Conservation (phyloP, 2,329 filamentous ascomycete genomes). For the Phaeosphaeria sp. region DNA sequence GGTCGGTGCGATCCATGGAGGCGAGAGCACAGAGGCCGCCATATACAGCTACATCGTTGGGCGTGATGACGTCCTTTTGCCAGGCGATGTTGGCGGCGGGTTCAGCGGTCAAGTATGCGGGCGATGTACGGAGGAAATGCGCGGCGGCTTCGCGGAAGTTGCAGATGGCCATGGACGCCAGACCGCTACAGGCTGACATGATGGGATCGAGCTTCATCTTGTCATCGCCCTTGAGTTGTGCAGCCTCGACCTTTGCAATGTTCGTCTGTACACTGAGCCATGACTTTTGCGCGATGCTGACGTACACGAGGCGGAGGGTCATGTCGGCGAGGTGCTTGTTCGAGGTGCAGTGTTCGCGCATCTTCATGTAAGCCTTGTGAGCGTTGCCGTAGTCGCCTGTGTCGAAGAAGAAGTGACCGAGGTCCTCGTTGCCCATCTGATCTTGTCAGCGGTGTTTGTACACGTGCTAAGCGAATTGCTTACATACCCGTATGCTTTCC, state of each 20-base stretch:
- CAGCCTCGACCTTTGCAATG: conserved; percentile 62
- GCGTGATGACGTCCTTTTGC: conserved; percentile 75
- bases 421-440: conserved; percentile 93
- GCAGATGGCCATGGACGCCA: conserved; percentile 65
- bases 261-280: conserved; percentile 74
- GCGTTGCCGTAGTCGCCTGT: conserved; percentile 78
- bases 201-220: conserved; percentile 67
- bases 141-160: conserved; percentile 73
- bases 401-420: conserved; percentile 81
- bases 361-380: conserved; percentile 79
- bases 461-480: neutral
- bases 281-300: conserved; percentile 77
- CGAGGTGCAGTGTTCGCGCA: conserved; percentile 89
- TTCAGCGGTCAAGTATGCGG: conserved; percentile 52
- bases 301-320: conserved; percentile 76
- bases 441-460: conserved; percentile 3
- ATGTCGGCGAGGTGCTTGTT: conserved; percentile 84
- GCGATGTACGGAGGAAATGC: conserved; percentile 71
- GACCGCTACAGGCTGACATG: conserved; percentile 66
- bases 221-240: conserved; percentile 64
- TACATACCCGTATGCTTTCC: conserved; percentile 84
- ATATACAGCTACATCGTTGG: conserved; percentile 91
- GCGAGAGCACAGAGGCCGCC: conserved; percentile 89
- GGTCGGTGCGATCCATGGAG: conserved; percentile 79
- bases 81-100: conserved; percentile 58